Percentiles rank a stretch among this genome's conserved stretches.
Evolutionary conservation across 768 basidiomycete species (phyloP).

Genomic region (Phylloporus arenicola): DNA sequence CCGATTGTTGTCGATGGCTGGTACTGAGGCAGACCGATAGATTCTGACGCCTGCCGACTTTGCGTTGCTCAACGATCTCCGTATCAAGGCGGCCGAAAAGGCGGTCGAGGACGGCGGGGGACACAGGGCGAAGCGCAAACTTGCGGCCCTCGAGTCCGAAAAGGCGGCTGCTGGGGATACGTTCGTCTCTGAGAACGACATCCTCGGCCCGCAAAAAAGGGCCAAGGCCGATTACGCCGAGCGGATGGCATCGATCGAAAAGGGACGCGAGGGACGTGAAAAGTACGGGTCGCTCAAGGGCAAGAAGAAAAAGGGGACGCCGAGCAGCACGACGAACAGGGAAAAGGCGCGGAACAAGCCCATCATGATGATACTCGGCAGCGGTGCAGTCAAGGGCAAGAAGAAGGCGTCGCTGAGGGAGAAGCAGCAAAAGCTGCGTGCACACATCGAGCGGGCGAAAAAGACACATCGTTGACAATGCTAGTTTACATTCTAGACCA

Average conservation of each 20-base stretch:
- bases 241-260: conserved; percentile 84
- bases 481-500: background rate
- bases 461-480: conserved; percentile 32
- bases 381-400: conserved; percentile 71
- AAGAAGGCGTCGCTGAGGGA: conserved; percentile 78
- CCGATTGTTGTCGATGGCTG: background rate
- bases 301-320: conserved; percentile 79
- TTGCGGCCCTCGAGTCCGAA: conserved; percentile 70
- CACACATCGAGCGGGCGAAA: conserved; percentile 70
- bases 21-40: conserved; percentile 34
- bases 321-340: conserved; percentile 85
- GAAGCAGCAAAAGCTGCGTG: conserved; percentile 73
- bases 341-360: conserved; percentile 94
- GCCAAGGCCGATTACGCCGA: conserved; percentile 90
- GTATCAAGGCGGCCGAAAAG: conserved; percentile 68
- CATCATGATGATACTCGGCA: conserved; percentile 87
- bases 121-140: conserved; percentile 81
- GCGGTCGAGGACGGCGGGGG: conserved; percentile 68
- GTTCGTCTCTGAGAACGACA: conserved; percentile 87
- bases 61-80: conserved; percentile 82
- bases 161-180: conserved; percentile 41
- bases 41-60: conserved; percentile 98
- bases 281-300: conserved; percentile 88
- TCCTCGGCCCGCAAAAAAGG: conserved; percentile 92
- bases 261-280: conserved; percentile 91